Conservation (phyloP, 805 yeast species). For the Allodekkera sacchari region DNA sequence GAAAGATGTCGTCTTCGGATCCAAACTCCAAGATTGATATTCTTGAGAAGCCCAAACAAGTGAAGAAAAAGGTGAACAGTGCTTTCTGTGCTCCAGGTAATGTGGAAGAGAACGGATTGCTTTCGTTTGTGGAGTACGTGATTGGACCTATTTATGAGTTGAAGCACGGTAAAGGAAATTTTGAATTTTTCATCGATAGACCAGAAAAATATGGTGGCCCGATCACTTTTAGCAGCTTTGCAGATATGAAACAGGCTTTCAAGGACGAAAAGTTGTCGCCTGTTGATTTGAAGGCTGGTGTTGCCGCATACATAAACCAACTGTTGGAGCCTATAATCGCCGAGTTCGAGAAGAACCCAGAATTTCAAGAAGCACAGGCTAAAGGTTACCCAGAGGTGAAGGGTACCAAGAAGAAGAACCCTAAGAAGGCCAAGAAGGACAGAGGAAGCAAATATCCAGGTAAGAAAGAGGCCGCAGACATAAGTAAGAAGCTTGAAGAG, state of each 20-base stretch:
- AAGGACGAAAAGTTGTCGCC: constrained; percentile 74
- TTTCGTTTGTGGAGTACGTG: constrained; percentile 79
- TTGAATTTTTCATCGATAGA: constrained; percentile 70
- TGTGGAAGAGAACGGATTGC: constrained; percentile 82
- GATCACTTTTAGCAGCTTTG: constrained; percentile 60
- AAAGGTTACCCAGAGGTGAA: constrained; percentile 81
- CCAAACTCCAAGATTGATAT: constrained; percentile 96
- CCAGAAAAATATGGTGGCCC: constrained; percentile 98
- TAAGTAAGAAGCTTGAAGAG: constrained; percentile 30
- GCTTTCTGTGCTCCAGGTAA: constrained; percentile 96
- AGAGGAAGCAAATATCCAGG: constrained; percentile 92
- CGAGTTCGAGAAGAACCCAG: constrained; percentile 51
- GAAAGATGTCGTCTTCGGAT: constrained; percentile 98
- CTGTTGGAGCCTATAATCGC: constrained; percentile 80
- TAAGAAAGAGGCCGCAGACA: constrained; percentile 27
- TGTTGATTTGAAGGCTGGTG: constrained; percentile 89
- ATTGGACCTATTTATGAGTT: constrained; percentile 80
- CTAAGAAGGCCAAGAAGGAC: constrained; percentile 64
- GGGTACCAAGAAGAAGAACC: constrained; percentile 51
- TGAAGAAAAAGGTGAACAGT: constrained; percentile 81
- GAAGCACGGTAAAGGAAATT: constrained; percentile 47
- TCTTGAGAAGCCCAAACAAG: constrained; percentile 78
- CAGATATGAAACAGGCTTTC: constrained; percentile 63
- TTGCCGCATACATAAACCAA: constrained; percentile 72
- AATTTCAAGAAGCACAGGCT: constrained; percentile 64